Evolutionary conservation across 164 flowering plant species (phyloP).

Genomic region (Stephania japonica): DNA sequence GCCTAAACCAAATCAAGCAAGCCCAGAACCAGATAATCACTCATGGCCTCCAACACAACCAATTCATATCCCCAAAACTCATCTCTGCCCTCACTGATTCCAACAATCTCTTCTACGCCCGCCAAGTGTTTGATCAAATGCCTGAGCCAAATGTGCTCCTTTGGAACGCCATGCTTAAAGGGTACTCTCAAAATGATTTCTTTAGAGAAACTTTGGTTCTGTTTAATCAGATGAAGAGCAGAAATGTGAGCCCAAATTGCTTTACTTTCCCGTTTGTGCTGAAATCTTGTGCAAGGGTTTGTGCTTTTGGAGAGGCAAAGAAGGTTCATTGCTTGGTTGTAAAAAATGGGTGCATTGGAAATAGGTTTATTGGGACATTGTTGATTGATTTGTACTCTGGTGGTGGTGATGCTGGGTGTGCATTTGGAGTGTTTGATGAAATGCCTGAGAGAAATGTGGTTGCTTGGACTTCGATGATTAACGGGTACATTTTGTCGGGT

Average conservation of each 20-base stretch:
- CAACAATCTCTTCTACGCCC: conserved; percentile 32
- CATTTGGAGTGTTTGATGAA: conserved; percentile 46
- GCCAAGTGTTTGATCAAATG: conserved; percentile 44
- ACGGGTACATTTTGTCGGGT: conserved; percentile 33
- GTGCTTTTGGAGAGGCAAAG: conserved; percentile 37
- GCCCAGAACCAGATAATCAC: conserved; percentile 42
- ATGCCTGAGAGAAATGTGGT: conserved; percentile 57
- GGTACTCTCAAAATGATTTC: conserved; percentile 35
- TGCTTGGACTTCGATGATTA: conserved; percentile 61
- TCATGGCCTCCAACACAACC: conserved; percentile 31
- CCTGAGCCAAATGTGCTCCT: conserved; percentile 31
- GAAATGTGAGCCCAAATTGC: conserved; percentile 40
- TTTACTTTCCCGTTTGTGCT: conserved; percentile 55
- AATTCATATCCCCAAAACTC: conserved; percentile 39
- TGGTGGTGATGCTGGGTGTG: conserved; percentile 27
- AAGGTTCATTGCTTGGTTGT: conserved; percentile 42
- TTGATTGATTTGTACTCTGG: conserved; percentile 58
- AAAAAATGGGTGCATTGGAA: conserved; percentile 42
- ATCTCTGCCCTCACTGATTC: conserved; percentile 26
- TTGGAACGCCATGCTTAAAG: conserved; percentile 59
- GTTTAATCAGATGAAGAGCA: conserved; percentile 39
- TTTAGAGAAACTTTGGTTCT: conserved; percentile 30
- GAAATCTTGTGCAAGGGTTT: conserved; percentile 42
- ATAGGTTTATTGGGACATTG: conserved; percentile 50
- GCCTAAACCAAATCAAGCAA: conserved; percentile 32